Base-by-base conservation (phyloP, 805 yeast species). In the Yarrowia sp. region DNA sequence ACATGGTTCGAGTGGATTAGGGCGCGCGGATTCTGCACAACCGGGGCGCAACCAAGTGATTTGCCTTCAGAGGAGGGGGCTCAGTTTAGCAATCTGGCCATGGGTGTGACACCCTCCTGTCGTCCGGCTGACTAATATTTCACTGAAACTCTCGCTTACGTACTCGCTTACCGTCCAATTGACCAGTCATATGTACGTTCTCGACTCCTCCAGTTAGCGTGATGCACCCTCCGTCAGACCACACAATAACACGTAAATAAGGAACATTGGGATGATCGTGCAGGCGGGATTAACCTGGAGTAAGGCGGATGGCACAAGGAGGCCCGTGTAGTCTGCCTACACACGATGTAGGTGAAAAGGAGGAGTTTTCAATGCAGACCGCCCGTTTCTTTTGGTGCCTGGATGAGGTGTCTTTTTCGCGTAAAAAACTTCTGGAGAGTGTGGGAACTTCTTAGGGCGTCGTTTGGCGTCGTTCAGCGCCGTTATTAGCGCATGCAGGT, bases 21-120 rank as follows among this genome's bases (percentile, higher is more conserved):
- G 40, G 47, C 50, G 64, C 64, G 40, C 20, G 20, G 64, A 58
- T 58, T 58, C 64, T 58, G 64, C 64, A 58, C n/a, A 2, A 10
- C 38, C 17, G 5, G 38, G 19, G 34, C 55, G 55, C 55, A 50
- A 50, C 24, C 40, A n/a, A 50, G 20, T 12, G 24, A 30, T 49
- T 33, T 30, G 55, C 24, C 38, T 47, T 47, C 13, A 12, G 50
- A 20, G 50, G n/a, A 20, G 8, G 46, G 4, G 46, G 46, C 24
- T 43, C 1, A 4, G 46, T 43, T 2, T 36, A 9, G 38, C 38
- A 36, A 9, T 36, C 38, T 36, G 38, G 13, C 3, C 6, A 24
- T 24, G 30, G 30, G 30, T 24, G 30, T 24, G 30, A 7, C 30
- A 4, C 2, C 30, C 7, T 24, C 30, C 30, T 24, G 30, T 24